phyloP scores from a whole-genome alignment of 2,329 filamentous ascomycete species.

The Trichoderma lentiforme region DNA sequence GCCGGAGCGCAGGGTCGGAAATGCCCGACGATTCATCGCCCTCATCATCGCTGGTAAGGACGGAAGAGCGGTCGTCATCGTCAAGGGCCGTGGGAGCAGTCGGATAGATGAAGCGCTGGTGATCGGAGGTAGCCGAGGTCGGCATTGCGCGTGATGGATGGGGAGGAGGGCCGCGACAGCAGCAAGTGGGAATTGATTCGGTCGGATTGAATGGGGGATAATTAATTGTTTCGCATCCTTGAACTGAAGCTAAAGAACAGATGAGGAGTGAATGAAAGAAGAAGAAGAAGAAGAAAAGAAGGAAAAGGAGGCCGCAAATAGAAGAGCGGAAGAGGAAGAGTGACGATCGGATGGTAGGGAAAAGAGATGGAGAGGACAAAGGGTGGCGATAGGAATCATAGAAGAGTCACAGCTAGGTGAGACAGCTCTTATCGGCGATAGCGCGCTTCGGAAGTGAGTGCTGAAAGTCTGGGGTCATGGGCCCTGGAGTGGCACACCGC shows the following conservation, averaged over 20 bases:
- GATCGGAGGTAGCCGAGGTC: slow-evolving; percentile 13
- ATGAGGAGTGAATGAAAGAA: neutral
- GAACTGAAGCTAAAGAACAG: neutral
- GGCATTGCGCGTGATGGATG: slow-evolving; percentile 6
- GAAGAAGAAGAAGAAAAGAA: neutral
- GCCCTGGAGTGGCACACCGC: neutral
- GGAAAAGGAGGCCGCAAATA: neutral
- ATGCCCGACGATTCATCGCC: neutral
- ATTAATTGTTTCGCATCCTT: neutral
- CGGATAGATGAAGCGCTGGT: slow-evolving; percentile 13
- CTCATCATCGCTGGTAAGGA: slow-evolving; percentile 18
- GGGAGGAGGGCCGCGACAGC: neutral
- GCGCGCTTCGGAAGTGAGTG: neutral
- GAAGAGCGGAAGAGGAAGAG: neutral
- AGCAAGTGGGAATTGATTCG: neutral
- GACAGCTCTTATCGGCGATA: slow-evolving; percentile 13
- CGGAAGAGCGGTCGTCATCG: slow-evolving; percentile 27
- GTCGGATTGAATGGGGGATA: neutral
- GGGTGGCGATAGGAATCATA: neutral
- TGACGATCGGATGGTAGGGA: neutral
- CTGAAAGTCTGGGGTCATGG: slow-evolving; percentile 1
- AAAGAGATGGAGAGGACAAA: neutral
- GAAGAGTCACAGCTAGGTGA: neutral
- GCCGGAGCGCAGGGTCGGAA: slow-evolving; percentile 21
- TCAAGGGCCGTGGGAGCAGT: neutral